Evolutionary conservation across 768 basidiomycete species (phyloP).

Genomic region (Chalciporus sphaerocephalus): DNA sequence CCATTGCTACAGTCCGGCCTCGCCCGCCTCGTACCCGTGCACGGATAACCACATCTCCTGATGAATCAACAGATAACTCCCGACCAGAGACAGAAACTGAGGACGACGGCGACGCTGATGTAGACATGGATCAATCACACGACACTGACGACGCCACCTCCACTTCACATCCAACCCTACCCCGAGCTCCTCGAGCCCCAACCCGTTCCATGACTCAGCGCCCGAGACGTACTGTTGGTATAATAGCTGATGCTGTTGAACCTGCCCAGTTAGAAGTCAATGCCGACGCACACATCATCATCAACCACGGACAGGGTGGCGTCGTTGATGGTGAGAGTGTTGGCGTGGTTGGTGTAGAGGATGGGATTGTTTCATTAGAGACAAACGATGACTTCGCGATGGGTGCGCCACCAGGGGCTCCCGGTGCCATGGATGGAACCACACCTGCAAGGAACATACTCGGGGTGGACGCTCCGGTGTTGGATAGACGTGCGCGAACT

Average conservation of each 20-base stretch:
- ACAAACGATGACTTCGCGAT: conserved; percentile 86
- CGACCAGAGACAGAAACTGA: conserved; percentile 75
- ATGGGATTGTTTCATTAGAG: conserved; percentile 71
- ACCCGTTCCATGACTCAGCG: conserved; percentile 34
- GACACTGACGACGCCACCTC: conserved; percentile 31
- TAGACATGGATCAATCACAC: conserved; percentile 45
- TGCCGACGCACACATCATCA: conserved; percentile 49
- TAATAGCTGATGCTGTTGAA: conserved; percentile 38
- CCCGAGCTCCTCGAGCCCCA: conserved; percentile 25
- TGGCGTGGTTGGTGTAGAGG: conserved; percentile 52
- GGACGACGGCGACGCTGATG: conserved; percentile 59
- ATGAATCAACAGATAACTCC: conserved; percentile 46
- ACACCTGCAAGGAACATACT: conserved; percentile 23
- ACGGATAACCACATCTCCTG: conserved; percentile 36
- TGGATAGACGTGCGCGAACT: conserved; percentile 34
- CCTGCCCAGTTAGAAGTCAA: conserved; percentile 38
- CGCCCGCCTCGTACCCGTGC: conserved; percentile 31
- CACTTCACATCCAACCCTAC: conserved; percentile 29
- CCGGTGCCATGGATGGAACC: conserved; percentile 61
- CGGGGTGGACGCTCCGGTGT: conserved; percentile 22
- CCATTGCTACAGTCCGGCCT: conserved; percentile 25
- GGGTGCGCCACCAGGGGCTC: conserved; percentile 90
- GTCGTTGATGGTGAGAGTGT: conserved; percentile 42
- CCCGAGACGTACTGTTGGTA: conserved; percentile 44
- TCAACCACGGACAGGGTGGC: conserved; percentile 41